phyloP scores from a whole-genome alignment of 306 rosid species.

The Hippophae tibetana region DNA sequence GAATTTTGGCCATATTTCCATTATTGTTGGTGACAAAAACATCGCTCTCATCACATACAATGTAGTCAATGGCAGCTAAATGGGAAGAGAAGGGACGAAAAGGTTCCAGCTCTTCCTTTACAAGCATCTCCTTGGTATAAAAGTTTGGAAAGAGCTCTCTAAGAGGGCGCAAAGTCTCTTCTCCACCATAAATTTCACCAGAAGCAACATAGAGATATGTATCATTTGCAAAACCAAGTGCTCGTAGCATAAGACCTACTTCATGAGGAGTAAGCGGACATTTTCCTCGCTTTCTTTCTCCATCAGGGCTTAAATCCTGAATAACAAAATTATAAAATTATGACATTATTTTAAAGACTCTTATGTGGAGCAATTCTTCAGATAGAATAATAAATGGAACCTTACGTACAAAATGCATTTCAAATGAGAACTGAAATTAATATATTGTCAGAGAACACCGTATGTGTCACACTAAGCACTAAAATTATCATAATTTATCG shows the following conservation, averaged over 20 bases:
- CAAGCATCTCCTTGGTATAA: constrained; percentile 93
- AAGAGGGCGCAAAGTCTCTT: constrained; percentile 87
- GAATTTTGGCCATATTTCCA: constrained; percentile 98
- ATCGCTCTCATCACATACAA: constrained; percentile 88
- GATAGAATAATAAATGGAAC: background rate
- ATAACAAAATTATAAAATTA: constrained; percentile 13
- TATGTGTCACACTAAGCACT: background rate
- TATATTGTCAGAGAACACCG: too few species aligned
- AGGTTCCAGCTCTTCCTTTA: constrained; percentile 66
- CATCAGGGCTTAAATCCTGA: constrained; percentile 83
- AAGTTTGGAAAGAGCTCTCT: constrained; percentile 87
- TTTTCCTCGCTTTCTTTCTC: constrained; percentile 91
- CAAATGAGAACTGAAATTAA: background rate
- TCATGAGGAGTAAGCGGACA: constrained; percentile 95
- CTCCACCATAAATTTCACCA: constrained; percentile 97
- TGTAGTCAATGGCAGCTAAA: constrained; percentile 92
- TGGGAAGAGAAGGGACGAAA: constrained; percentile 87
- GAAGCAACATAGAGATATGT: constrained; percentile 90
- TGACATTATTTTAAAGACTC: constrained; percentile 14
- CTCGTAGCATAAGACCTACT: constrained; percentile 89
- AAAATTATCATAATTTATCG: constrained; percentile 6
- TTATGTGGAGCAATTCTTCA: background rate
- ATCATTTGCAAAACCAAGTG: constrained; percentile 89
- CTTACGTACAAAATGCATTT: background rate
- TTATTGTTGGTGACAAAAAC: constrained; percentile 95